Evolutionary conservation across 2,329 filamentous ascomycete genomes (phyloP).

Genomic region (Hymenoscyphus scutula): DNA sequence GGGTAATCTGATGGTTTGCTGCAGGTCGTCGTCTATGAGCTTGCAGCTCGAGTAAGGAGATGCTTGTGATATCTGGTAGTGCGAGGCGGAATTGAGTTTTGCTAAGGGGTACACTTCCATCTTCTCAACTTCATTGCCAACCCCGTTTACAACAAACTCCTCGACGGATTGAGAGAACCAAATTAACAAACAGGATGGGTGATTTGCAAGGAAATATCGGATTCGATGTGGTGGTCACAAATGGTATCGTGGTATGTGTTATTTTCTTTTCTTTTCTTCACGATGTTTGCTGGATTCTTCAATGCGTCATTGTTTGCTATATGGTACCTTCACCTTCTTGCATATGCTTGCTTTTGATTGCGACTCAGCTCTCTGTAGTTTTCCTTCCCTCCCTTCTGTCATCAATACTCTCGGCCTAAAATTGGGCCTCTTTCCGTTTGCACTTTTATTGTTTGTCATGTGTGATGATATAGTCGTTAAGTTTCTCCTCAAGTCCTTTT

Average conservation of each 20-base stretch:
- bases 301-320: not conserved
- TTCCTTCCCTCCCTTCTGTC: no score
- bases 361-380: no score
- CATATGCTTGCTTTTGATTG: not conserved
- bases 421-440: not conserved
- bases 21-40: no score
- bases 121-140: not conserved
- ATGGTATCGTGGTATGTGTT: constrained; percentile 41
- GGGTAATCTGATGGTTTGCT: not conserved
- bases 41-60: no score
- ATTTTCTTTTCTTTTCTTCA: not conserved
- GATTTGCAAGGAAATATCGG: constrained; percentile 21
- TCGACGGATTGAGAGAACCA: not conserved
- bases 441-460: not conserved
- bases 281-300: not conserved
- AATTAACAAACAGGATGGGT: not conserved
- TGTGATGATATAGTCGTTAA: not conserved
- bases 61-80: not conserved
- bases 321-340: not conserved
- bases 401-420: not conserved
- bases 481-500: not conserved
- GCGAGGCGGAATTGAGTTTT: not conserved
- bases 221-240: constrained; percentile 43
- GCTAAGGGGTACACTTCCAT: not conserved
- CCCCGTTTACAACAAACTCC: not conserved